These are phyloP conservation scores for Fusarium penzigii DNA, from an alignment of 2,329 filamentous ascomycete genomes.

Conservation along the genomic window DNA sequence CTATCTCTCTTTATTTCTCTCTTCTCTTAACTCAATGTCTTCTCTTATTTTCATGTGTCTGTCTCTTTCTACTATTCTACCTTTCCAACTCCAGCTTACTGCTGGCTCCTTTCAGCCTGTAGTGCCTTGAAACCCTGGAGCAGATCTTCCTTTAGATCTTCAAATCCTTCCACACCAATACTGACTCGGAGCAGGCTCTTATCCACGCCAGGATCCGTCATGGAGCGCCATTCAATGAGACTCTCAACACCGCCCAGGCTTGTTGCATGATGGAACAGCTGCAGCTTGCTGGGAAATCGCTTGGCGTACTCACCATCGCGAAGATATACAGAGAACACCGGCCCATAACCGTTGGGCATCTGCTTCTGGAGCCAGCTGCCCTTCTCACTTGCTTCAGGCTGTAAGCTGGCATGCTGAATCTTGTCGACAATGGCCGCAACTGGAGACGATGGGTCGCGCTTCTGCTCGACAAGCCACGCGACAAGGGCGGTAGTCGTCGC, in stretches of 20 bases:
- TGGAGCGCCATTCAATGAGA: slow-evolving; percentile 92
- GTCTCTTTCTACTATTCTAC: not conserved
- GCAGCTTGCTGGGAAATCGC: slow-evolving; percentile 73
- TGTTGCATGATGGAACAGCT: slow-evolving; percentile 91
- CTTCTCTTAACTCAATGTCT: not conserved
- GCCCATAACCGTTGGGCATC: slow-evolving; percentile 89
- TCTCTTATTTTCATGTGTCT: not conserved
- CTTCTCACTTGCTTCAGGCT: slow-evolving; percentile 59
- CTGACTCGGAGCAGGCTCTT: slow-evolving; percentile 75
- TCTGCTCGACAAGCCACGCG: slow-evolving; percentile 62
- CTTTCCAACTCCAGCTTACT: slow-evolving; percentile 5
- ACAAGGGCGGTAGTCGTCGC: slow-evolving; percentile 70
- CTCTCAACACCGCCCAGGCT: slow-evolving; percentile 93
- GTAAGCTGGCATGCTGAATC: slow-evolving; percentile 78
- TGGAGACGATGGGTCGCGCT: slow-evolving; percentile 39
- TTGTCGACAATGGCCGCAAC: slow-evolving; percentile 58
- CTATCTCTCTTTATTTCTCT: slow-evolving; percentile 1
- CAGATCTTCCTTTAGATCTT: slow-evolving; percentile 80
- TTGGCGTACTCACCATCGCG: slow-evolving; percentile 62
- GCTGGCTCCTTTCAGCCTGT: slow-evolving; percentile 10
- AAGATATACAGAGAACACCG: slow-evolving; percentile 79
- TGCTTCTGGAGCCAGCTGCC: slow-evolving; percentile 76
- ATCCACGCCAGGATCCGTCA: slow-evolving; percentile 78
- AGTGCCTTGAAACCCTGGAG: slow-evolving; percentile 64
- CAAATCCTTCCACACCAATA: slow-evolving; percentile 81